A percentile compares a stretch with the other conserved stretches of the same genome.
Conservation (phyloP, 2,329 filamentous ascomycete species). For the Aureobasidium sp. region DNA sequence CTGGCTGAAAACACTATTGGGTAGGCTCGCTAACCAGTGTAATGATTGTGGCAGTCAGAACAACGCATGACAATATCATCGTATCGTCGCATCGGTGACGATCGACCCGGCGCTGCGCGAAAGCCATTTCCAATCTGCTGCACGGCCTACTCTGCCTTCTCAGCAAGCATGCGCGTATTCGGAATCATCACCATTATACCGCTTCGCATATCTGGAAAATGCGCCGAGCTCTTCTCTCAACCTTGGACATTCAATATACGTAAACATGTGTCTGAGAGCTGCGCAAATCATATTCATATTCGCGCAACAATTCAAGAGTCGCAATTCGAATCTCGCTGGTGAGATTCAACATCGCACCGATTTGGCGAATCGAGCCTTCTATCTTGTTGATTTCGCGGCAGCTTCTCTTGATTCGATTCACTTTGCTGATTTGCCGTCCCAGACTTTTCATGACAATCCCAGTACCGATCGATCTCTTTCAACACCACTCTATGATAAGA, state of each 20-base stretch:
- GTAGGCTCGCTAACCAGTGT: background rate
- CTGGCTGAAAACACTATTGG: background rate
- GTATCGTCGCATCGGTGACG: background rate
- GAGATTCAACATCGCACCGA: background rate
- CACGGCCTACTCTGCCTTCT: background rate
- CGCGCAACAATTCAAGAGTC: background rate
- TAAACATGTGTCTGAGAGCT: background rate
- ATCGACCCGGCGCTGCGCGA: background rate
- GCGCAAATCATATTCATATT: background rate
- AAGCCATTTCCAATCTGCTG: background rate
- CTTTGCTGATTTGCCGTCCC: background rate
- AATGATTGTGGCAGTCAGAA: background rate
- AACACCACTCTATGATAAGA: background rate
- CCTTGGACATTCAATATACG: background rate
- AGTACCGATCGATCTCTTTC: background rate
- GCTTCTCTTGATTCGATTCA: background rate
- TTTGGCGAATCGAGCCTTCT: background rate
- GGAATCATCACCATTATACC: background rate
- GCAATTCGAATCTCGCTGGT: background rate
- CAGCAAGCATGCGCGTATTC: background rate
- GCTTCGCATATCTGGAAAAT: background rate
- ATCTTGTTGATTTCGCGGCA: background rate
- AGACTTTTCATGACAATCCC: background rate
- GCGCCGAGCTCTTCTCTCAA: too few species aligned
- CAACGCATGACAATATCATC: background rate